Evolutionary conservation across 78 protist species (phyloP), one percentile per base, ranked within the genome.

Genomic region (Tieghemostelium lacteum): DNA sequence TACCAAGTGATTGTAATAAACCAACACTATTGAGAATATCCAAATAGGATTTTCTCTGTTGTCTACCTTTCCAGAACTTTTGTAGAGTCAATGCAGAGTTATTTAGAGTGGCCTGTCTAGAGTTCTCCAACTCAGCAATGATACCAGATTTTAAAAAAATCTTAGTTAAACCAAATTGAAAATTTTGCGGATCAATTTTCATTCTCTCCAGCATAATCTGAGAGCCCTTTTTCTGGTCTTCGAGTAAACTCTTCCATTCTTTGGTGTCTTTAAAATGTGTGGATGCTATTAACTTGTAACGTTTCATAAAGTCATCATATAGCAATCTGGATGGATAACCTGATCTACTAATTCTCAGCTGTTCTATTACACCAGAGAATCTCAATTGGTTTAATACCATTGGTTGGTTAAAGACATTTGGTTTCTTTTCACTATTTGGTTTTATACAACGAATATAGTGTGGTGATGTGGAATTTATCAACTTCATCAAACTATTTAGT

Each of bases 371-470:
- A 75, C 94, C 94, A 33, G 85, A 54, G 60, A 88, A 75, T 29
- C 89, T 36, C n/a, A 91, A 33, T 63, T 91, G 94, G 8, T 76
- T 74, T 39, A 91, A n/a, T 0, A 83, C 91, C 91, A 83, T 83
- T 24, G 58, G 22, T 49, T 88, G 64, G 45, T 75, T 86, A 50
- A 66, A 80, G 24, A 49, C 31, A 17, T 55, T 28, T 31, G 94
- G 87, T 31, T 76, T 42, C 77, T 96, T 95, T 33, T n/a, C 61
- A n/a, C 55, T 70, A 87, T 96, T 95, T 17, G 98, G 98, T 69
- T 96, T 96, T 42, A 97, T 73, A 72, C 98, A 97, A 57, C 98
- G 87, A n/a, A 97, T 93, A 61, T 92, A 97, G 54, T 94, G 95
- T n/a, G 98, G 98, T 31, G 52, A 54, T 12, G 98, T 93, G 36